Percentiles rank a stretch among this genome's conserved stretches.
Evolutionary conservation across 2,329 filamentous ascomycete species (phyloP).

Genomic region (Pseudofabraea citricarpa): DNA sequence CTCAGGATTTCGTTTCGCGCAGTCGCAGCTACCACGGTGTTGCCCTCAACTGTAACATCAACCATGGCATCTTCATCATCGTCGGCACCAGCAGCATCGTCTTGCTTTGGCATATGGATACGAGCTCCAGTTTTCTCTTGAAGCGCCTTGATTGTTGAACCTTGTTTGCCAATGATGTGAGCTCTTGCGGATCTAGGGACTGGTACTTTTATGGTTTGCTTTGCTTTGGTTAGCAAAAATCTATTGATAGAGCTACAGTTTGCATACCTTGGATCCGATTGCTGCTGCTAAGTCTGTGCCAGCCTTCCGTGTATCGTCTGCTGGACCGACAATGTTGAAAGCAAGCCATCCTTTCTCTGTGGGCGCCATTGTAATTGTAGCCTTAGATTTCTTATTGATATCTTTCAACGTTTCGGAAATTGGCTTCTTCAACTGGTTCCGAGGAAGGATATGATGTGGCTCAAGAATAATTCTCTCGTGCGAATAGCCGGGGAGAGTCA

Average conservation of each 20-base stretch:
- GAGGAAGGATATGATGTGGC: conserved; percentile 70
- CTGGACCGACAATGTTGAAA: conserved; percentile 81
- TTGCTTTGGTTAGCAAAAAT: conserved; percentile 7
- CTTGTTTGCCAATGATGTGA: conserved; percentile 89
- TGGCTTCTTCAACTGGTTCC: conserved; percentile 76
- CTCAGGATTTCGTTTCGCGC: conserved; percentile 79
- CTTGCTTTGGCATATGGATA: conserved; percentile 82
- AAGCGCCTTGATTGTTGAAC: conserved; percentile 83
- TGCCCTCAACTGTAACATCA: conserved; percentile 85
- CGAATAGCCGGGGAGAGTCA: conserved; percentile 79
- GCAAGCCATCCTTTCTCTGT: conserved; percentile 68
- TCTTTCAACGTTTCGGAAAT: conserved; percentile 82
- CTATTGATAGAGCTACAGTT: neutral
- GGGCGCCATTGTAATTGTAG: conserved; percentile 72
- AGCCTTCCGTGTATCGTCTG: conserved; percentile 79
- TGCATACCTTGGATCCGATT: conserved; percentile 74
- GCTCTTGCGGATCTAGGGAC: conserved; percentile 80
- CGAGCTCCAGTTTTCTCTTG: conserved; percentile 85
- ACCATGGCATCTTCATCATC: conserved; percentile 81
- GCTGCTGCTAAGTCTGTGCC: conserved; percentile 85
- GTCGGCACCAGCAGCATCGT: conserved; percentile 53
- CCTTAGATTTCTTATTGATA: conserved; percentile 87
- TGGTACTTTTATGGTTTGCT: conserved; percentile 68
- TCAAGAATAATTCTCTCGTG: conserved; percentile 71
- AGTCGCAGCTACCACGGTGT: conserved; percentile 79